Percentiles rank a stretch among this genome's conserved stretches.
These are phyloP conservation scores for Boletus bicolor DNA, from an alignment of 768 basidiomycete genomes.

Conservation along the genomic window DNA sequence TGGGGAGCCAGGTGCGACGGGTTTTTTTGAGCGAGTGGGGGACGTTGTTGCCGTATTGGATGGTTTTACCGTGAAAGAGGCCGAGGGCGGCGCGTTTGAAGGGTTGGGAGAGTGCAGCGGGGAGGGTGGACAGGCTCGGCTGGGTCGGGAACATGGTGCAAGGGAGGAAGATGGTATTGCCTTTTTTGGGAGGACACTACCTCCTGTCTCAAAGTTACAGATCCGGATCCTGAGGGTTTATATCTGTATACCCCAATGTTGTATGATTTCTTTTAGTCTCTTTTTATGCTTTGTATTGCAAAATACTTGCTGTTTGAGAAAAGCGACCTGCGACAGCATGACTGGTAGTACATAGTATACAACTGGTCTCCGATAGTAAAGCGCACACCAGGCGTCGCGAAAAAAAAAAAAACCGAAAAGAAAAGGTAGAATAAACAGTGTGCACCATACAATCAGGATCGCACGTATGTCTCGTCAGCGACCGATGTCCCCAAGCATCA, in stretches of 20 bases:
- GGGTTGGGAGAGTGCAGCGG: slow-evolving; percentile 49
- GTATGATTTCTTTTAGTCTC: no score
- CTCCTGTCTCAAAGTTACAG: no score
- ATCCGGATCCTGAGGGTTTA: no score
- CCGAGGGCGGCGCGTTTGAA: slow-evolving; percentile 81
- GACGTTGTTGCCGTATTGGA: slow-evolving; percentile 83
- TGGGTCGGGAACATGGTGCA: slow-evolving; percentile 24
- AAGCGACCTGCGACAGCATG: no score
- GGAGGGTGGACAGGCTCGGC: slow-evolving; percentile 17
- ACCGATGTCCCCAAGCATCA: background rate
- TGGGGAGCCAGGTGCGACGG: slow-evolving; percentile 83
- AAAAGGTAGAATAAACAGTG: background rate
- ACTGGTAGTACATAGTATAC: background rate
- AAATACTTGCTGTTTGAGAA: no score
- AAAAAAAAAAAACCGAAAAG: background rate
- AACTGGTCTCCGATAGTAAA: background rate
- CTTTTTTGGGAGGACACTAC: background rate
- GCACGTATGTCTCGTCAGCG: background rate
- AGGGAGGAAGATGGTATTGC: background rate
- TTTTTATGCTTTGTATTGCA: no score
- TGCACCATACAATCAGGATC: no score
- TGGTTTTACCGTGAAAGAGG: slow-evolving; percentile 79
- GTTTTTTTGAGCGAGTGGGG: slow-evolving; percentile 89
- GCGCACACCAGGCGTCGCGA: background rate
- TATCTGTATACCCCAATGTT: no score